Conservation (phyloP, 202 grass and related monocot species). For the Elaeis oleifera region DNA sequence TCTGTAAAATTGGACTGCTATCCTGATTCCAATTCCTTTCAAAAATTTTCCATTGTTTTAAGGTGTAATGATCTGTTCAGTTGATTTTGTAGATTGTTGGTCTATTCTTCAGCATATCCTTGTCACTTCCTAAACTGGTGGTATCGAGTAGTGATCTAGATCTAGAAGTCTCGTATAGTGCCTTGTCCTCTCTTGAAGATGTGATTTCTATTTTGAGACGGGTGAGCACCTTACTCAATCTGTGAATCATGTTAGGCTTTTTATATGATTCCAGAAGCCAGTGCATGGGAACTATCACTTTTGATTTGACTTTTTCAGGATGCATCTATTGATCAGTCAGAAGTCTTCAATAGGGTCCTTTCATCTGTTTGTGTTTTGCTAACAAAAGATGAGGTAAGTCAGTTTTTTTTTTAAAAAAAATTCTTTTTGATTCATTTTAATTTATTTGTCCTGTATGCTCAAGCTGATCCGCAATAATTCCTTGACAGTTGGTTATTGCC, state of each 20-base stretch:
- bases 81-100: constrained; percentile 56
- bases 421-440: constrained; percentile 12
- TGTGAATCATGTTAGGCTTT: not conserved
- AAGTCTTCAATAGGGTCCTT: constrained; percentile 79
- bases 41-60: too few species aligned
- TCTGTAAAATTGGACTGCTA: too few species aligned
- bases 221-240: constrained; percentile 35
- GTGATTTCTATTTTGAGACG: constrained; percentile 87
- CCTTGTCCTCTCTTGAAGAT: constrained; percentile 90
- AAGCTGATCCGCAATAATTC: constrained; percentile 14
- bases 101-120: constrained; percentile 85
- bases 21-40: too few species aligned
- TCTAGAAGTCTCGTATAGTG: constrained; percentile 85
- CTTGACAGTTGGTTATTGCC: constrained; percentile 57
- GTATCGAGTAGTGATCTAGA: constrained; percentile 55
- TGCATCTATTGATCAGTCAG: constrained; percentile 78
- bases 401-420: not conserved
- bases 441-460: constrained; percentile 6
- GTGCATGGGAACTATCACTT: constrained; percentile 5
- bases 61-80: constrained; percentile 16
- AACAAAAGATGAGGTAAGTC: constrained; percentile 81
- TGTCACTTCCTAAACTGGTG: constrained; percentile 89
- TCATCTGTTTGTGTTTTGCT: constrained; percentile 74
- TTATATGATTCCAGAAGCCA: too few species aligned
- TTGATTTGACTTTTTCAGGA: constrained; percentile 45